These are phyloP conservation scores for Plasmopara viticola DNA, from an alignment of 352 stramenopile species.

Conservation along the genomic window DNA sequence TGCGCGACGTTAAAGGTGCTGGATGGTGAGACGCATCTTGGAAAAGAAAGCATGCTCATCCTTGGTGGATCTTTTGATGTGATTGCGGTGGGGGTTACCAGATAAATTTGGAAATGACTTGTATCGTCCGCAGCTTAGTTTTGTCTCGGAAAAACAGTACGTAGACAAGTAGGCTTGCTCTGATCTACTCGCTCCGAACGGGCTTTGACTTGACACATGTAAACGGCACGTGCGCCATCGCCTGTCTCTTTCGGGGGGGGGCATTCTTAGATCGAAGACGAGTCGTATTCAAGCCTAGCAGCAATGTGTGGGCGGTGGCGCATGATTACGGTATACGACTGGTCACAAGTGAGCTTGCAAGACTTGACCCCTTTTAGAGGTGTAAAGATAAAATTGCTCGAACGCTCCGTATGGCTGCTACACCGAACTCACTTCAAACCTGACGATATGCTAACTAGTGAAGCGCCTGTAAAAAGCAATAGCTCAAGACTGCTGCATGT, in stretches of 20 bases:
- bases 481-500: too few species aligned
- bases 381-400: constrained; percentile 19
- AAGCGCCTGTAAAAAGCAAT: too few species aligned
- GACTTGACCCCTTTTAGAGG: constrained; percentile 26
- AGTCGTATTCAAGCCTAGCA: constrained; percentile 3
- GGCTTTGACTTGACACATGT: constrained; percentile 10
- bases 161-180: neutral
- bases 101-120: constrained; percentile 25
- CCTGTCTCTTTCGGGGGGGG: constrained; percentile 16
- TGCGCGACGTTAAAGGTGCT: constrained; percentile 20
- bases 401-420: neutral
- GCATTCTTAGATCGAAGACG: constrained; percentile 25
- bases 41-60: constrained; percentile 13
- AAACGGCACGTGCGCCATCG: constrained; percentile 20
- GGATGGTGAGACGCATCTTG: constrained; percentile 7
- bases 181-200: neutral
- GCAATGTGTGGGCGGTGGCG: neutral
- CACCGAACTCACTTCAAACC: too few species aligned
- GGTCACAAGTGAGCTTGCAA: constrained; percentile 20
- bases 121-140: constrained; percentile 11
- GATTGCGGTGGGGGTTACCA: neutral
- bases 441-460: too few species aligned
- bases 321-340: constrained; percentile 6
- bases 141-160: neutral
- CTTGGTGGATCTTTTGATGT: neutral